A percentile compares a stretch with the other conserved stretches of the same genome.
These are phyloP conservation scores for Mitragyna speciosa DNA, from an alignment of 257 asterid genomes.

Conservation along the genomic window DNA sequence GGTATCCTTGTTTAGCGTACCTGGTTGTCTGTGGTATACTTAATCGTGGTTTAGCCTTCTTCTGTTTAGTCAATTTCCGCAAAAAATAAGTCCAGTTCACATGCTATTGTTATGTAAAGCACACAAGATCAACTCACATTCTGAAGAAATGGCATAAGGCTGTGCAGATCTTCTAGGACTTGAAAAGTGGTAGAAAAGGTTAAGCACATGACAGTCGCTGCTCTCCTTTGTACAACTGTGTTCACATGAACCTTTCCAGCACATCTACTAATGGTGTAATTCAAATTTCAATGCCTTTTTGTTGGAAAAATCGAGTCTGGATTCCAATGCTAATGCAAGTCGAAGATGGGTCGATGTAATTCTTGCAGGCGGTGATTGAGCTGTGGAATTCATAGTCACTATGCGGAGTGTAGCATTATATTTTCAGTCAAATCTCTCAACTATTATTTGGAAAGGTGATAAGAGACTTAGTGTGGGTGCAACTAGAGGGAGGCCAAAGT, in stretches of 20 bases:
- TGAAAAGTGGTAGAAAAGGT: background rate
- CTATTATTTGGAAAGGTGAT: background rate
- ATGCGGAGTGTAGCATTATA: conserved; percentile 1
- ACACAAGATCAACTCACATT: background rate
- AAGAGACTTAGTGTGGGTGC: background rate
- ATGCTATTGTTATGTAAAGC: background rate
- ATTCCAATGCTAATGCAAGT: conserved; percentile 8
- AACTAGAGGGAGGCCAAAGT: background rate
- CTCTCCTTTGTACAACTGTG: background rate
- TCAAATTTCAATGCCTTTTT: background rate
- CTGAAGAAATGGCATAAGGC: background rate
- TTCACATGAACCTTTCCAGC: background rate
- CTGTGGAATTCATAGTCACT: background rate
- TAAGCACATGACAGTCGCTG: background rate
- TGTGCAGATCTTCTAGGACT: background rate
- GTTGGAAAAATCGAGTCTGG: background rate
- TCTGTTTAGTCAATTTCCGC: conserved; percentile 82
- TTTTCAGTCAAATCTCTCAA: background rate
- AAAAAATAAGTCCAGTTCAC: conserved; percentile 47
- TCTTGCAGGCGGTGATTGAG: background rate
- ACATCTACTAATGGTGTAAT: background rate
- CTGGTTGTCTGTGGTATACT: conserved; percentile 58
- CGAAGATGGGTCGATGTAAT: background rate
- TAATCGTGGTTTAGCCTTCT: conserved; percentile 67
- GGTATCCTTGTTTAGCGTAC: conserved; percentile 58